phyloP scores from a whole-genome alignment of 345 rosid genomes.

The Arabis hirsuta region DNA sequence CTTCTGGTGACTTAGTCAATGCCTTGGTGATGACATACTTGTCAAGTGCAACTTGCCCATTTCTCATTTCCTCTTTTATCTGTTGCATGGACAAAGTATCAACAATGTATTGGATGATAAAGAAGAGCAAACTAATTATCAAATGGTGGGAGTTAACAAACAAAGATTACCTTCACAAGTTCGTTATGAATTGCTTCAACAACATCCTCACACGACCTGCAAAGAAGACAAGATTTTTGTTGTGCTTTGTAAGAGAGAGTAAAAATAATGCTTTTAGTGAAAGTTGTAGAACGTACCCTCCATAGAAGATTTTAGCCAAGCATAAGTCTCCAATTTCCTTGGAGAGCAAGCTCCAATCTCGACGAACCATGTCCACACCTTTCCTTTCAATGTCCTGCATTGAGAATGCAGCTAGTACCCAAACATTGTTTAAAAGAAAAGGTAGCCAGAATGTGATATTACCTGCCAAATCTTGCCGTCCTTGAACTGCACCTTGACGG shows the following conservation, averaged over 20 bases:
- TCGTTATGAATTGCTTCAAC: slow-evolving; percentile 84
- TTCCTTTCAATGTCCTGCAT: slow-evolving; percentile 93
- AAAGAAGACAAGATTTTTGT: slow-evolving; percentile 27
- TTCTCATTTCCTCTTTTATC: slow-evolving; percentile 92
- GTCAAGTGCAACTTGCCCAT: slow-evolving; percentile 86
- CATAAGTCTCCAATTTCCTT: slow-evolving; percentile 94
- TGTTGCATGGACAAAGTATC: slow-evolving; percentile 50
- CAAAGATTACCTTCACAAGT: slow-evolving; percentile 71
- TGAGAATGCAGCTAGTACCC: slow-evolving; percentile 41
- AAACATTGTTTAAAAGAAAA: slow-evolving; percentile 30
- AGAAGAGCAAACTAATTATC: neutral
- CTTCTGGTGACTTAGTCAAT: slow-evolving; percentile 92
- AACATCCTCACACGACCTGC: slow-evolving; percentile 95
- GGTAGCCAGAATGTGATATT: slow-evolving; percentile 17
- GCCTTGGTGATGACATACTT: slow-evolving; percentile 93
- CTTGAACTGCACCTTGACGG: slow-evolving; percentile 81
- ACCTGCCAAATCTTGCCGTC: slow-evolving; percentile 86
- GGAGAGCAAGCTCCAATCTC: slow-evolving; percentile 97
- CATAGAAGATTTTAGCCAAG: slow-evolving; percentile 83
- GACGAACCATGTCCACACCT: slow-evolving; percentile 99
- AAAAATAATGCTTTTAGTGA: neutral
- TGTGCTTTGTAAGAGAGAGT: slow-evolving; percentile 19
- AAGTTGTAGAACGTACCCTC: slow-evolving; percentile 62
- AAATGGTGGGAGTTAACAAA: no score
- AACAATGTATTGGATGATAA: slow-evolving; percentile 22